Base-by-base conservation (phyloP, 225 moss, liverwort and hornwort genomes). In the Climacium dendroides region DNA sequence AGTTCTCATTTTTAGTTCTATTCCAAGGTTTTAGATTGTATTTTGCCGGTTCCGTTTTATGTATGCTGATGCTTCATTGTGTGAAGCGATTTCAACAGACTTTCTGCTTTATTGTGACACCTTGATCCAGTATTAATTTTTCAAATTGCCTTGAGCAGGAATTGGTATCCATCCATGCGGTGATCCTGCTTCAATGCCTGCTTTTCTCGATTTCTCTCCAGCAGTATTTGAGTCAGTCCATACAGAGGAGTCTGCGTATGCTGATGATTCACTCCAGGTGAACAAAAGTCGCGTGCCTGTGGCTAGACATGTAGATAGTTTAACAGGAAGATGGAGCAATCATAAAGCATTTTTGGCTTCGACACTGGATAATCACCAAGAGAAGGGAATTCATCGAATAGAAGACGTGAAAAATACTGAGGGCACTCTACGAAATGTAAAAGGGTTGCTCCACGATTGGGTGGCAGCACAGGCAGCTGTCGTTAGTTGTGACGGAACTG, bases 391-490 rank as follows among this genome's bases (percentile, higher is more conserved):
- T 65, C 85, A 64, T 84, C 91, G 80, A 87, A 62, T 78, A 82
- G 82, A 87, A 84, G 90, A 72, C 39, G 22, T 90, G 83, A 91
- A 89, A 67, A 79, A 81, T 59, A 82, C 65, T 35, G 89, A 90
- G 34, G 90, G 78, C 65, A 78, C 82, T 69, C n/a, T 76, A 60
- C 83, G 83, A 70, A 86, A 59, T 50, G 88, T 90, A 64, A 90
- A 53, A 85, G 88, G 75, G 52, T 82, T 97, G 75, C 87, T 99
- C 67, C 88, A 90, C 78, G 92, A 90, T n/a, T 99, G 99, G 99
- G 59, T 96, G 89, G 92, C 92, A 89, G 95, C 95, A 66, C 97
- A 99, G 93, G 88, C 90, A 86, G 90, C 93, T 88, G 87, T 91
- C 81, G 50, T 80, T 67, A 80, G 87, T 78, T 77, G 79, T 78